Evolutionary conservation across 106 monocot species (phyloP).

Genomic region (Platanthera zijinensis): DNA sequence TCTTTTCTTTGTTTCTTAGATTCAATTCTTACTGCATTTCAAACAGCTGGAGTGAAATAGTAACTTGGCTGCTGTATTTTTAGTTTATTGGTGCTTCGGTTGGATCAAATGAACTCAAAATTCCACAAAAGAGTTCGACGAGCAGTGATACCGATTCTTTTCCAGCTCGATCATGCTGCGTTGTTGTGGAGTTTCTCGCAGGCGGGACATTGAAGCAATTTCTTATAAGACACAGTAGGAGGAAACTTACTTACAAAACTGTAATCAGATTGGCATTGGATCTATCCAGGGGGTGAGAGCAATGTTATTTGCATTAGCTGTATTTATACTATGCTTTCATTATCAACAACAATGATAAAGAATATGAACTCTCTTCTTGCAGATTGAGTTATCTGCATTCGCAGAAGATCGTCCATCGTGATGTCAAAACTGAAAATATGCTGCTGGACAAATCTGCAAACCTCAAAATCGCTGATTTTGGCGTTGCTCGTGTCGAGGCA

Average conservation of each 20-base stretch:
- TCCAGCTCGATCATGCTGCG: conserved; percentile 26
- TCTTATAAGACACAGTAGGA: conserved; percentile 44
- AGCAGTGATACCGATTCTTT: not conserved
- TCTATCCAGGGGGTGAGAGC: conserved; percentile 55
- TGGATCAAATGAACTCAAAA: conserved; percentile 41
- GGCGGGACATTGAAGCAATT: conserved; percentile 59
- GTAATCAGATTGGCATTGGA: conserved; percentile 63
- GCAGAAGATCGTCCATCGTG: conserved; percentile 73
- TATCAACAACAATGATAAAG: not conserved
- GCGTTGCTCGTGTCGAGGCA: conserved; percentile 84
- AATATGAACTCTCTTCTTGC: not conserved
- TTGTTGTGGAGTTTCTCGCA: conserved; percentile 58
- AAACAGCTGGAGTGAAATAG: not conserved
- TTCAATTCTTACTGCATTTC: not conserved
- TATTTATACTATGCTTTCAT: not conserved
- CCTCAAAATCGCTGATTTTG: conserved; percentile 76
- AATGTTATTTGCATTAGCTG: not conserved
- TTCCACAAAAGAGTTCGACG: conserved; percentile 37
- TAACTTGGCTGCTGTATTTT: not conserved
- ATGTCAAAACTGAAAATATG: conserved; percentile 91
- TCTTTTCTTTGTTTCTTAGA: not conserved
- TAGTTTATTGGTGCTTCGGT: conserved; percentile 37
- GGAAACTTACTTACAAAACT: conserved; percentile 49
- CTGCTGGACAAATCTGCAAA: conserved; percentile 36
- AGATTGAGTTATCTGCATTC: conserved; percentile 84